Evolutionary conservation across 352 stramenopile species (phyloP).

Genomic region (Globisporangium nodosum): DNA sequence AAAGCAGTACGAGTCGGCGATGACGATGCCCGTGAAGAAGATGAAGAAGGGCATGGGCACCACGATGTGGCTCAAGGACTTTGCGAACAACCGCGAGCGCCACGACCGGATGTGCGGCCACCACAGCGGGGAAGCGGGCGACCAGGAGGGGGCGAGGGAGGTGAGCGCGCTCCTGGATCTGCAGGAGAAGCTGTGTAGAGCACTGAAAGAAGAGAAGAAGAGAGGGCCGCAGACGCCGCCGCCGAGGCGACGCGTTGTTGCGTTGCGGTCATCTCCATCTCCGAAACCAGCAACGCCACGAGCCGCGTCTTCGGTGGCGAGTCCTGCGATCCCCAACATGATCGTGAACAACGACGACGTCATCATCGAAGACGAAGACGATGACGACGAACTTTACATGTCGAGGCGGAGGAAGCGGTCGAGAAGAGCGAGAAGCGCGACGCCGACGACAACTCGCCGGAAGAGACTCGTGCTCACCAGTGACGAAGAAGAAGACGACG

Average conservation of each 20-base stretch:
- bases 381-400: conserved; percentile 3
- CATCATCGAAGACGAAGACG: conserved; percentile 12
- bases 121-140: background rate
- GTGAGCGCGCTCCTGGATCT: background rate
- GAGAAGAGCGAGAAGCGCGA: background rate
- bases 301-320: background rate
- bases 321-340: conserved; percentile 5
- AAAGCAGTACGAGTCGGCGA: conserved; percentile 18
- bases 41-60: conserved; percentile 36
- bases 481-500: background rate
- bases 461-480: background rate
- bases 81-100: conserved; percentile 34
- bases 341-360: conserved; percentile 14
- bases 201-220: background rate
- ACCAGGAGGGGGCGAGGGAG: background rate
- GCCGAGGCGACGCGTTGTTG: background rate
- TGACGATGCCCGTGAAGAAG: conserved; percentile 27
- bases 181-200: conserved; percentile 3
- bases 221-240: background rate
- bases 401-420: background rate
- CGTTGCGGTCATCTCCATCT: background rate
- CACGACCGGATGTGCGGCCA: conserved; percentile 30
- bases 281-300: background rate
- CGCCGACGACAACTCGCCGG: background rate
- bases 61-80: conserved; percentile 36